Evolutionary conservation across 192 early-diverging fungal genomes (phyloP).

Genomic region (Podila horticola): DNA sequence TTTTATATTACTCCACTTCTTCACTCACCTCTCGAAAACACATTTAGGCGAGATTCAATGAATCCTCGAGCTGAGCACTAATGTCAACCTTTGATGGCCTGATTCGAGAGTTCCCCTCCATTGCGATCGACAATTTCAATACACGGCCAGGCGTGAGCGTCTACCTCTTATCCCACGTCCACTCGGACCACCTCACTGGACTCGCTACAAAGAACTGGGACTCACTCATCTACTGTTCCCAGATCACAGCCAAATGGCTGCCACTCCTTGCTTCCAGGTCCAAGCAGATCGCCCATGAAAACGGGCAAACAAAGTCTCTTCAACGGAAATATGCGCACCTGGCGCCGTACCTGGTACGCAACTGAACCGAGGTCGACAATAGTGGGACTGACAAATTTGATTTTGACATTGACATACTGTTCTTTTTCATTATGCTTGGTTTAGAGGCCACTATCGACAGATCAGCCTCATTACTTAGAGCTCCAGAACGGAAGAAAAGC

Average conservation of each 20-base stretch:
- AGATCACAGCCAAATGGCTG: conserved; percentile 54
- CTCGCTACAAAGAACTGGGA: conserved; percentile 43
- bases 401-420: conserved; percentile 2
- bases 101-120: conserved; percentile 60
- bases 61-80: neutral
- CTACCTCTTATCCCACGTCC: conserved; percentile 59
- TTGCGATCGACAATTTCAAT: conserved; percentile 55
- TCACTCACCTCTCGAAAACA: neutral
- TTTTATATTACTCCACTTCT: neutral
- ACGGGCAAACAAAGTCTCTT: conserved; percentile 2
- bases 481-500: conserved; percentile 45
- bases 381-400: conserved; percentile 2
- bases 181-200: conserved; percentile 57
- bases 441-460: conserved; percentile 26
- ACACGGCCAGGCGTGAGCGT: conserved; percentile 21
- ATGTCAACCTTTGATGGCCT: conserved; percentile 67
- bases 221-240: conserved; percentile 59
- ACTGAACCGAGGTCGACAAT: no score
- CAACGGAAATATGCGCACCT: conserved; percentile 32
- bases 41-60: neutral
- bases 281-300: conserved; percentile 21
- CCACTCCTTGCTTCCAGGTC: conserved; percentile 36
- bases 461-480: conserved; percentile 34
- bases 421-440: neutral
- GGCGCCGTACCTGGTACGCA: conserved; percentile 14